Conservation (phyloP, 2,329 filamentous ascomycete genomes). For the Chlorencoelia australis region DNA sequence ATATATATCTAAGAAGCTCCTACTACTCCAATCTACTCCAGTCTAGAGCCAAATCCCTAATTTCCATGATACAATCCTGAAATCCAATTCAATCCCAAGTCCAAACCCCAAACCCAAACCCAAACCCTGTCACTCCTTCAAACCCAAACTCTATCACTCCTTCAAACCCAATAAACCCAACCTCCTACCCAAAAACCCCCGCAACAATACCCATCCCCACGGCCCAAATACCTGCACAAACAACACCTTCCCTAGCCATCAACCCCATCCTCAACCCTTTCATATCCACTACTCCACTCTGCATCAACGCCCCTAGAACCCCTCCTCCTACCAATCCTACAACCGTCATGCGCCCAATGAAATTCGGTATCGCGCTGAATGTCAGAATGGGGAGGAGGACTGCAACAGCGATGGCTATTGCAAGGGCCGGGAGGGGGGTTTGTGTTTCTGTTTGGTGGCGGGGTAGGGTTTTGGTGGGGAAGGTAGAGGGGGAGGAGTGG, state of each 20-base stretch:
- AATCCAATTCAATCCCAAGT: neutral
- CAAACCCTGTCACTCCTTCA: neutral
- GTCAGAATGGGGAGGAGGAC: slow-evolving; percentile 48
- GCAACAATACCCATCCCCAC: slow-evolving; percentile 23
- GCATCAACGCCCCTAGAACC: slow-evolving; percentile 24
- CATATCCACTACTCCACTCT: slow-evolving; percentile 10
- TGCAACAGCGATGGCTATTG: slow-evolving; percentile 39
- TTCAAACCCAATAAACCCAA: neutral
- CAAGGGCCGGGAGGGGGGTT: slow-evolving; percentile 23
- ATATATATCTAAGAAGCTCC: too few species aligned
- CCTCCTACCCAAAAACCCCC: slow-evolving; percentile 15
- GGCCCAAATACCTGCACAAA: slow-evolving; percentile 21
- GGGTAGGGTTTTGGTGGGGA: slow-evolving; percentile 6
- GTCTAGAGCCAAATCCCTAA: too few species aligned
- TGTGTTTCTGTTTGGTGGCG: slow-evolving; percentile 16
- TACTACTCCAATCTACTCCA: too few species aligned
- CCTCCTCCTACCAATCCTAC: slow-evolving; percentile 42
- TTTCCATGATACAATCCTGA: too few species aligned
- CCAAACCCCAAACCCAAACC: neutral
- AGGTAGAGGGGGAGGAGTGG: slow-evolving; percentile 3
- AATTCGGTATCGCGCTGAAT: slow-evolving; percentile 46
- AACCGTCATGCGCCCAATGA: slow-evolving; percentile 47
- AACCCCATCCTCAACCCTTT: slow-evolving; percentile 3
- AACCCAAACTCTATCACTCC: neutral
- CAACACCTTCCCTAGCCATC: slow-evolving; percentile 14